Evolutionary conservation across 1,284 basidiomycete genomes (phyloP).

Genomic region (Cutaneotrichosporon mucoides): DNA sequence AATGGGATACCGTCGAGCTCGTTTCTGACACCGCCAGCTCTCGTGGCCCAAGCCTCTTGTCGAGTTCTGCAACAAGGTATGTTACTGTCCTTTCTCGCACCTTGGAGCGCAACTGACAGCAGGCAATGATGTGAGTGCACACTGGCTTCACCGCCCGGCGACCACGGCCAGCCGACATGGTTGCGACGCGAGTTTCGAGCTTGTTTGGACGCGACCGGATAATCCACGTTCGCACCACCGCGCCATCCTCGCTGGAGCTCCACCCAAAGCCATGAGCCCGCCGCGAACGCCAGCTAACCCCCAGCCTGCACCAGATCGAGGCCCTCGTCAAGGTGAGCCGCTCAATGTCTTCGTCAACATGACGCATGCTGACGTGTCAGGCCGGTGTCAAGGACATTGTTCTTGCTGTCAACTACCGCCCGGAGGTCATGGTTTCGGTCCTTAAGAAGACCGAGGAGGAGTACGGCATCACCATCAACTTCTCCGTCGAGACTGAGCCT

Average conservation of each 20-base stretch:
- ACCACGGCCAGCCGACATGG: too few species aligned
- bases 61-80: conserved; percentile 53
- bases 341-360: background rate
- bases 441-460: conserved; percentile 55
- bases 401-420: conserved; percentile 56
- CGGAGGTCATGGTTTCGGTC: conserved; percentile 56
- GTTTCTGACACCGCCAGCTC: conserved; percentile 22
- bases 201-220: too few species aligned
- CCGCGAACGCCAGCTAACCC: background rate
- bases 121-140: conserved; percentile 49
- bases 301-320: conserved; percentile 55
- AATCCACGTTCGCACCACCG: too few species aligned
- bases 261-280: too few species aligned
- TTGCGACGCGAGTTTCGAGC: too few species aligned
- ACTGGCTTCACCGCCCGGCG: too few species aligned
- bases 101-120: conserved; percentile 2
- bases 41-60: conserved; percentile 55
- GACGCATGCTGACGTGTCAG: conserved; percentile 25
- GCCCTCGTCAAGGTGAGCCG: conserved; percentile 53
- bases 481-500: conserved; percentile 55
- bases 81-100: conserved; percentile 11
- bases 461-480: conserved; percentile 55
- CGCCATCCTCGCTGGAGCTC: background rate
- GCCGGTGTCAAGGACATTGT: conserved; percentile 57
- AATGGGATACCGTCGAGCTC: too few species aligned